A percentile compares a stretch with the other conserved stretches of the same genome.
Evolutionary conservation across 73 alveolate species (phyloP).

Genomic region (Paramecium tetraurelia): DNA sequence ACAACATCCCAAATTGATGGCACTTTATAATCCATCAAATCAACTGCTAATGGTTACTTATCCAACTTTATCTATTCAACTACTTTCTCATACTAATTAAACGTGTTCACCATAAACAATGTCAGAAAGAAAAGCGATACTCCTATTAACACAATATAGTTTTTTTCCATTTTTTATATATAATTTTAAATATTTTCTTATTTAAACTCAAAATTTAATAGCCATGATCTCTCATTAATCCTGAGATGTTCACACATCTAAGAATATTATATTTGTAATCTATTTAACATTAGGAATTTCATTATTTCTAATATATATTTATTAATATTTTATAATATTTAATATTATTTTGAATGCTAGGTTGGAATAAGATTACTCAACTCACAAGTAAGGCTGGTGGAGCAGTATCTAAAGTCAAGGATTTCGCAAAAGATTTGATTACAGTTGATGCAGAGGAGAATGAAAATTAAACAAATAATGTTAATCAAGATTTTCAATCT

Average conservation of each 20-base stretch:
- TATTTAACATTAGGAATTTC: background rate
- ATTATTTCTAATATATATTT: background rate
- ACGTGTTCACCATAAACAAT: background rate
- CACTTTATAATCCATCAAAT: background rate
- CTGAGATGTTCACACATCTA: too few species aligned
- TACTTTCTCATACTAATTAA: background rate
- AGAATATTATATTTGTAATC: too few species aligned
- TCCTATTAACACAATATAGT: background rate
- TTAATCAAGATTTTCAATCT: background rate
- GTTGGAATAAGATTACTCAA: constrained; percentile 24
- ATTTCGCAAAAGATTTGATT: constrained; percentile 27
- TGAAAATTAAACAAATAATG: background rate
- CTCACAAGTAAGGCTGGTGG: constrained; percentile 9
- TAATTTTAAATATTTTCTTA: background rate
- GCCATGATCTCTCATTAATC: background rate
- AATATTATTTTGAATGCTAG: background rate
- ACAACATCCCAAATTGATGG: background rate
- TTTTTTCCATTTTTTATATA: constrained; percentile 14
- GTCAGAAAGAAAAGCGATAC: background rate
- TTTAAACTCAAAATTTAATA: too few species aligned
- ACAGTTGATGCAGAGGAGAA: constrained; percentile 23
- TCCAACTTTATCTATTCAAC: background rate
- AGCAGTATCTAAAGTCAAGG: background rate
- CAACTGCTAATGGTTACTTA: background rate
- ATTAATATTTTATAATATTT: background rate